These are phyloP conservation scores for Vitis hybrid DNA, from an alignment of 177 flowering plant genomes.

Conservation along the genomic window DNA sequence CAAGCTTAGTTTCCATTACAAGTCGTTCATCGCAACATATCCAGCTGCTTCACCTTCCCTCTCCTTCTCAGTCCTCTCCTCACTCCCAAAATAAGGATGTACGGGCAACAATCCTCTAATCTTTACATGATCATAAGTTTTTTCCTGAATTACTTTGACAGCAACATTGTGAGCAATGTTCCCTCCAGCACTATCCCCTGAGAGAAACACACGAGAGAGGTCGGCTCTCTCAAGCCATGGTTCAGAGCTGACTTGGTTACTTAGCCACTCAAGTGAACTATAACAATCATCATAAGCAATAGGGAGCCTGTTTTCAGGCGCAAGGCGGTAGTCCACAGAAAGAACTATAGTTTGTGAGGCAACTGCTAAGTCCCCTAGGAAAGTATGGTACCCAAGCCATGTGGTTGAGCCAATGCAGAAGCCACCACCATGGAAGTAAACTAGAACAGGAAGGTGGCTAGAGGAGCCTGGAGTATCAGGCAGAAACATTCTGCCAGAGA, in stretches of 20 bases:
- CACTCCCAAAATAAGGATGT: constrained; percentile 79
- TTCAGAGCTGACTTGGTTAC: constrained; percentile 21
- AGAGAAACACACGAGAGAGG: constrained; percentile 60
- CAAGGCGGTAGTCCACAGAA: constrained; percentile 78
- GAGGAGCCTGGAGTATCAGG: constrained; percentile 27
- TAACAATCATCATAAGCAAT: constrained; percentile 65
- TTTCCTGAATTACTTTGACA: constrained; percentile 16
- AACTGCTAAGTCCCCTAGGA: constrained; percentile 55
- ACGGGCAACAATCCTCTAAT: constrained; percentile 51
- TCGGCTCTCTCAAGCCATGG: constrained; percentile 59
- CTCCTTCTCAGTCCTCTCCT: constrained; percentile 56
- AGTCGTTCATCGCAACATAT: constrained; percentile 51
- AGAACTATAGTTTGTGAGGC: constrained; percentile 42
- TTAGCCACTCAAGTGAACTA: constrained; percentile 56
- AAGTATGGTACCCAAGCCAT: constrained; percentile 72
- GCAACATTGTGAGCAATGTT: constrained; percentile 76
- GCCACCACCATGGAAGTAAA: constrained; percentile 90
- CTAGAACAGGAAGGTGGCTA: constrained; percentile 42
- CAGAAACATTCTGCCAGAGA: constrained; percentile 63
- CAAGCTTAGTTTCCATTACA: constrained; percentile 72
- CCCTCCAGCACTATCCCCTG: constrained; percentile 88
- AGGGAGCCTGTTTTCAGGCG: constrained; percentile 78
- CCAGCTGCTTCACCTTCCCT: constrained; percentile 22
- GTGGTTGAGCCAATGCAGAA: constrained; percentile 87
- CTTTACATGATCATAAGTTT: constrained; percentile 1